Percentiles rank a stretch among this genome's conserved stretches.
These are phyloP conservation scores for Carex myosuroides DNA, from an alignment of 176 grass and related monocot genomes.

Conservation along the genomic window DNA sequence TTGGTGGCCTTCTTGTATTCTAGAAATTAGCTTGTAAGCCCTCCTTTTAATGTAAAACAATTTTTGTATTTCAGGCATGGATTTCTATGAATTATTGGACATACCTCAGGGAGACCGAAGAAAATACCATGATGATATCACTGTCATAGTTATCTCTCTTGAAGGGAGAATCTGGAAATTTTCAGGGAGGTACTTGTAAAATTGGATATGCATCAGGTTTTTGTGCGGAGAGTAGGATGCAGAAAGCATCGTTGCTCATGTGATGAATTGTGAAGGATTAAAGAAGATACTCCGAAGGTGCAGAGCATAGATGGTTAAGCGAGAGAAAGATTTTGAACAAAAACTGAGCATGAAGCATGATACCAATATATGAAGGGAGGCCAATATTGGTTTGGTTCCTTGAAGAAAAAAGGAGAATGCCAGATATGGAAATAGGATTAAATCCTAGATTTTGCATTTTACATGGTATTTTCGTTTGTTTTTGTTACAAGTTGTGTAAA, in stretches of 20 bases:
- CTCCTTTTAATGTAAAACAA: not conserved
- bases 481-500: not conserved
- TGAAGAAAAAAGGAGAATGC: not conserved
- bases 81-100: constrained; percentile 76
- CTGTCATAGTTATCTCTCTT: constrained; percentile 84
- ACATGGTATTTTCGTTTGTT: not conserved
- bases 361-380: not conserved
- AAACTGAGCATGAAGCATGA: not conserved
- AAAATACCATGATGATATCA: constrained; percentile 94
- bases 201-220: not conserved
- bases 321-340: not conserved
- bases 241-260: not conserved
- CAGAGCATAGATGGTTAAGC: not conserved
- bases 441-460: not conserved
- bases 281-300: not conserved
- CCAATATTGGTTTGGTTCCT: not conserved
- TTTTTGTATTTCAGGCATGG: constrained; percentile 50
- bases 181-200: constrained; percentile 65
- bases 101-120: constrained; percentile 89
- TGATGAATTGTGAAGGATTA: not conserved
- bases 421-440: not conserved
- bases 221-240: not conserved
- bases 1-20: not conserved
- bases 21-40: not conserved
- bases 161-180: constrained; percentile 98